Conservation (phyloP, 2,329 filamentous ascomycete species). For the Cryphonectria nitschkei region DNA sequence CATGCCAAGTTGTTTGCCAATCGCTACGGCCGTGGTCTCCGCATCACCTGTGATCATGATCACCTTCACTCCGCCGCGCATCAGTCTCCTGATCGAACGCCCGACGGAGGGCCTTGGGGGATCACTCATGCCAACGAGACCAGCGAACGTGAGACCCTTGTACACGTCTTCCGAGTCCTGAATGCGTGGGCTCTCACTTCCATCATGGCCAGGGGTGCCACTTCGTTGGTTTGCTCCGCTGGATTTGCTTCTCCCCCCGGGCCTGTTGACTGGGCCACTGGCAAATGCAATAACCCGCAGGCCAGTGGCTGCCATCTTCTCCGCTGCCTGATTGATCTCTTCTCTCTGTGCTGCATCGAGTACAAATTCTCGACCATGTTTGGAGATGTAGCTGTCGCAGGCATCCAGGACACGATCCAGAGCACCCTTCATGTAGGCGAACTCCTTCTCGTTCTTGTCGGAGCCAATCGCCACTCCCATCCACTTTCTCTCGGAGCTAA, state of each 20-base stretch:
- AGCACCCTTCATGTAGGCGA: constrained; percentile 94
- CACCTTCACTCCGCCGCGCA: constrained; percentile 93
- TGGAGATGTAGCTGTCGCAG: constrained; percentile 88
- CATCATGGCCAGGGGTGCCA: constrained; percentile 53
- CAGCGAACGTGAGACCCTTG: constrained; percentile 83
- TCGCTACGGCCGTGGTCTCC: constrained; percentile 90
- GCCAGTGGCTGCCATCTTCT: constrained; percentile 85
- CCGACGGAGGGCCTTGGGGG: constrained; percentile 90
- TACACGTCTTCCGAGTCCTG: constrained; percentile 72
- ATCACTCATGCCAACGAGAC: constrained; percentile 95
- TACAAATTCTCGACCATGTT: constrained; percentile 83
- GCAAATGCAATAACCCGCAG: constrained; percentile 92
- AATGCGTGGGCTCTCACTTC: constrained; percentile 43
- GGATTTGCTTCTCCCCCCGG: constrained; percentile 46
- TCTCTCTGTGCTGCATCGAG: constrained; percentile 76
- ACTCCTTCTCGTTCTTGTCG: constrained; percentile 68
- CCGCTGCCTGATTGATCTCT: constrained; percentile 77
- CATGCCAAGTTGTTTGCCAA: constrained; percentile 96
- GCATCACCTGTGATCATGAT: constrained; percentile 99
- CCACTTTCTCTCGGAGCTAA: constrained; percentile 98
- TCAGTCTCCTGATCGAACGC: constrained; percentile 83
- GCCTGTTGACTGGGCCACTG: constrained; percentile 70
- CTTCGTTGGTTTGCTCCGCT: constrained; percentile 48
- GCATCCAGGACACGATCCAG: constrained; percentile 83
- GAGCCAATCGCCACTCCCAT: constrained; percentile 90